These are phyloP conservation scores for Eucommia ulmoides DNA, from an alignment of 257 asterid species.

Conservation along the genomic window DNA sequence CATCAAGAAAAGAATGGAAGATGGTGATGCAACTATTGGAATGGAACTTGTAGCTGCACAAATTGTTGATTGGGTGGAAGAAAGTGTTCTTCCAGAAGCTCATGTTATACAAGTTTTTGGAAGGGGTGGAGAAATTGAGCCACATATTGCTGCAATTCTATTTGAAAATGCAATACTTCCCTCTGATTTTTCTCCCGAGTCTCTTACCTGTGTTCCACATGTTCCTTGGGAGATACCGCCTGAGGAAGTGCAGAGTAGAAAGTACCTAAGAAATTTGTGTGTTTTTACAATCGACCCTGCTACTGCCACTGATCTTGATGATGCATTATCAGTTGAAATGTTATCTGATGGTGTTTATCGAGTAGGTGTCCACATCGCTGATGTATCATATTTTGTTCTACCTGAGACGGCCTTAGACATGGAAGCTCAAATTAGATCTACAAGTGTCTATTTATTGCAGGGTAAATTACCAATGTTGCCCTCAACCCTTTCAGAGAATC, in stretches of 20 bases:
- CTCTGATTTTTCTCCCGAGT: constrained; percentile 57
- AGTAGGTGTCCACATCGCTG: constrained; percentile 90
- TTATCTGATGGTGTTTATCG: constrained; percentile 37
- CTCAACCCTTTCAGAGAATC: constrained; percentile 55
- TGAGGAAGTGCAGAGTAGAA: constrained; percentile 43
- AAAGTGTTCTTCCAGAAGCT: constrained; percentile 51
- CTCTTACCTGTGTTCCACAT: constrained; percentile 48
- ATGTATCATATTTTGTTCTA: constrained; percentile 68
- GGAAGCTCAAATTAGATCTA: constrained; percentile 32
- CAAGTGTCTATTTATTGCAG: constrained; percentile 20
- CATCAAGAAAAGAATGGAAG: constrained; percentile 46
- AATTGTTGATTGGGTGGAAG: constrained; percentile 73
- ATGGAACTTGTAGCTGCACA: constrained; percentile 64
- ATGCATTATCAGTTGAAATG: constrained; percentile 65
- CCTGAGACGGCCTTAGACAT: constrained; percentile 65
- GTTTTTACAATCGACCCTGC: constrained; percentile 78
- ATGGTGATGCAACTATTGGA: constrained; percentile 53
- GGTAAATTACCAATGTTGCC: constrained; percentile 31
- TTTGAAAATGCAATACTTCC: constrained; percentile 56
- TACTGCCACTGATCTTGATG: constrained; percentile 80
- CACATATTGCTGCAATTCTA: constrained; percentile 79
- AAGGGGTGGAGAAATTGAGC: constrained; percentile 62
- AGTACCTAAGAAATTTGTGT: constrained; percentile 54
- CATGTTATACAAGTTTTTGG: constrained; percentile 47
- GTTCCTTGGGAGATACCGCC: constrained; percentile 57